phyloP scores from a whole-genome alignment of 441 rosid genomes.

The California macrophylla region DNA sequence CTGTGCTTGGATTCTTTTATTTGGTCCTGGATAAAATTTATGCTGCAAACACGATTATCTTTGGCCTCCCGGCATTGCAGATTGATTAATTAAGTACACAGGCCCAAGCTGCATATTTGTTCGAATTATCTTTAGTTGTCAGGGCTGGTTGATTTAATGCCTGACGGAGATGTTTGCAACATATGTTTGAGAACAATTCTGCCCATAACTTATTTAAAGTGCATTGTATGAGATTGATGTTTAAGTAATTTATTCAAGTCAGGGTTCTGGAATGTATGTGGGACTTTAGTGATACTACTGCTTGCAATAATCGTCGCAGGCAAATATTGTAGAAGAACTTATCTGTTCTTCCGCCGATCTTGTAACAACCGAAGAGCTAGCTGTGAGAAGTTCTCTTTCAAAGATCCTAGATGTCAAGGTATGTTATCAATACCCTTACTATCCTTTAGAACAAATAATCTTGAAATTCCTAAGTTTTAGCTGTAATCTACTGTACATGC shows the following conservation, averaged over 20 bases:
- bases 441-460: conserved; percentile 14
- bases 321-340: conserved; percentile 74
- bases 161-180: neutral
- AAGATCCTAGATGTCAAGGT: conserved; percentile 79
- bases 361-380: conserved; percentile 39
- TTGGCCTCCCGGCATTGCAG: neutral
- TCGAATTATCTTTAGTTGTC: neutral
- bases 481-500: neutral
- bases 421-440: conserved; percentile 13
- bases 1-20: neutral
- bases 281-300: neutral
- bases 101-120: neutral
- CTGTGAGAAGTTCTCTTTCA: conserved; percentile 50
- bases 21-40: neutral
- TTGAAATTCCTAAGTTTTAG: conserved; percentile 16
- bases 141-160: conserved; percentile 4
- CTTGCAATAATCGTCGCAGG: conserved; percentile 33
- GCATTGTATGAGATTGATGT: neutral
- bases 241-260: neutral
- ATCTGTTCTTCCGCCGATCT: conserved; percentile 42
- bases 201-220: neutral
- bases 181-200: neutral
- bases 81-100: neutral
- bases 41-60: neutral
- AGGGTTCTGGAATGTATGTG: neutral